Base-by-base conservation (phyloP, 2,329 filamentous ascomycete genomes). In the Colletotrichum horii region DNA sequence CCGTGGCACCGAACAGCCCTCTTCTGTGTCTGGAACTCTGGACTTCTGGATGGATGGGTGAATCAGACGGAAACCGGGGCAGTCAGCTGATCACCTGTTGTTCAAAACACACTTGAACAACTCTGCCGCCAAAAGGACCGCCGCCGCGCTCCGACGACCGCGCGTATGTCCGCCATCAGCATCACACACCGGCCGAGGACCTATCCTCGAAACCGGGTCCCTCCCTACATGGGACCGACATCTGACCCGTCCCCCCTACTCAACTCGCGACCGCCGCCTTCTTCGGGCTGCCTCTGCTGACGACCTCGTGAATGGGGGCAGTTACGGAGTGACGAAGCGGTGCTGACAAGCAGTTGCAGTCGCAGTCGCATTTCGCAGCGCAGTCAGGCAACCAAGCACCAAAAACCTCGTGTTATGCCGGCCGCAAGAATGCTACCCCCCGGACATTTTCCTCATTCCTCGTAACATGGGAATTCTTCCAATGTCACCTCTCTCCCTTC, bases 241-340 rank as follows among this genome's bases (percentile, higher is more conserved):
- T 62, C 73, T 75, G 73, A 75, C 69, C 64, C 43, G 43, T 48
- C 62, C 38, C 52, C 69, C 43, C 72, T 30, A 34, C 68, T 75
- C n/a, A 66, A 75, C 14, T 22, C 68, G 72, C 68, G 38, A 70
- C 32, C 62, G 32, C 30, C 34, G 26, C 43, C 58, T 61, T 28
- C 34, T 19, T 38, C 43, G 43, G 55, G 30, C 24, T 38, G 67
- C 62, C 43, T 58, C 67, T 26, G 16, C 28, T 32, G 28, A 22
- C 11, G 43, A 34, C 55, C 6, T 43, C 34, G 55, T 36, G 34
- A 30, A 60, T 30, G 56, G 28, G 56, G 43, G 43, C 43, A 12
- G 19, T 43, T 43, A 43, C 43, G 19, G 22, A 48, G 19, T 48
- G 19, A 48, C 43, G 19, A 6, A 48, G n/a, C n/a, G 3, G 43